phyloP scores from a whole-genome alignment of 148 eudicot genomes.

The Silene conica region DNA sequence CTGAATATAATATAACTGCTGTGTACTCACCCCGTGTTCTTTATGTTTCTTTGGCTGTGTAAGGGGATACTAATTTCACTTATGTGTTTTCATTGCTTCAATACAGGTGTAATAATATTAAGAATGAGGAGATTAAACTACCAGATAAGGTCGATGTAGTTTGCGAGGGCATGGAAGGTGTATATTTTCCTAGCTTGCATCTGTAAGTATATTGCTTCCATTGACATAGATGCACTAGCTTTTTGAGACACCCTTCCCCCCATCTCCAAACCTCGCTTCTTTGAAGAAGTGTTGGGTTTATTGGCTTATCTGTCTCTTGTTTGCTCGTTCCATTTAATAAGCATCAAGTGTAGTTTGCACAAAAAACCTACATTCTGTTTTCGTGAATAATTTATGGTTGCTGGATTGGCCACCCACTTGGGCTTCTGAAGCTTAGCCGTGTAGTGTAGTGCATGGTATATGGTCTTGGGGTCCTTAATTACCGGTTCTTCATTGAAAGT shows the following conservation, averaged over 20 bases:
- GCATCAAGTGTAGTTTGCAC: not conserved
- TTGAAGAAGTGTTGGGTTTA: not conserved
- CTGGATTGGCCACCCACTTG: constrained; percentile 1
- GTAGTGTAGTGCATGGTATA: not conserved
- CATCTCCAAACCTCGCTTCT: not conserved
- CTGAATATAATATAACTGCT: not conserved
- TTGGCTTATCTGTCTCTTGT: not conserved
- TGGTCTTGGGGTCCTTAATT: not conserved
- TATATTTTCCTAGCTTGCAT: constrained; percentile 72
- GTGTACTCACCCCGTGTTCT: not conserved
- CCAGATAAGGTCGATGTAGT: constrained; percentile 74
- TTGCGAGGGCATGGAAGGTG: constrained; percentile 69
- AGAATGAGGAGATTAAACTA: constrained; percentile 38
- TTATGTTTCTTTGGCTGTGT: not conserved
- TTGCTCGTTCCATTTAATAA: not conserved
- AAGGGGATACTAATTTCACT: constrained; percentile 17
- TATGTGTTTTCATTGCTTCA: not conserved
- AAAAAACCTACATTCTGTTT: not conserved
- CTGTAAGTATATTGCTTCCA: constrained; percentile 41
- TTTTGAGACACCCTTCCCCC: not conserved
- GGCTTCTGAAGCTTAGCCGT: not conserved
- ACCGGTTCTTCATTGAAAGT: not conserved
- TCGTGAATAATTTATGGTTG: not conserved
- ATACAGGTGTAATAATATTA: constrained; percentile 41
- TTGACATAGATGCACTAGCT: not conserved